A percentile compares a stretch with the other conserved stretches of the same genome.
These are phyloP conservation scores for Inga oerstediana DNA, from an alignment of 306 rosid species.

Conservation along the genomic window DNA sequence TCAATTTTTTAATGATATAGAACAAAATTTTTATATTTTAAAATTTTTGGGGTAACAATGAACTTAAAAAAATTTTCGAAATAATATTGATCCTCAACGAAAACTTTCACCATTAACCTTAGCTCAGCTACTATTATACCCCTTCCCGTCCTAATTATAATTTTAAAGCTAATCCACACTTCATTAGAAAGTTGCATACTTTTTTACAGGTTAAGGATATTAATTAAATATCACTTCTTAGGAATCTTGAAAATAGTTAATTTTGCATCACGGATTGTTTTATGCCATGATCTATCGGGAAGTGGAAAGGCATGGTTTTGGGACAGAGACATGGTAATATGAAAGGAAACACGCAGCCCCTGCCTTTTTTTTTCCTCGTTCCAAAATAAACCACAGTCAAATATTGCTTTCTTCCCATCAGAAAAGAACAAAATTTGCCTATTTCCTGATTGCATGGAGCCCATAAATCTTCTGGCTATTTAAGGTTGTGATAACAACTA, in stretches of 20 bases:
- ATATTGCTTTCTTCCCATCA: background rate
- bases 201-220: too few relatives aligned
- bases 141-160: background rate
- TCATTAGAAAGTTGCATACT: too few relatives aligned
- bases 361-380: background rate
- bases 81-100: rapidly evolving
- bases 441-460: too few relatives aligned
- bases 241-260: too few relatives aligned
- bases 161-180: background rate
- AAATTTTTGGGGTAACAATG: rapidly evolving
- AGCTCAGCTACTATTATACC: background rate
- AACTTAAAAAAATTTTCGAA: rapidly evolving
- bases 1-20: too few relatives aligned
- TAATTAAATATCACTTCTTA: background rate
- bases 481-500: too few relatives aligned
- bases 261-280: background rate
- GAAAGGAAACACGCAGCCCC: background rate
- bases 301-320: constrained; percentile 15
- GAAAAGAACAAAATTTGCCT: background rate
- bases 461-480: too few relatives aligned
- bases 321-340: background rate
- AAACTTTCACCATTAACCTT: too few relatives aligned
- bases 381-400: background rate
- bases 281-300: background rate
- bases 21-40: rapidly evolving